Conservation (phyloP, 148 eudicot genomes). For the Beta vulgaris region DNA sequence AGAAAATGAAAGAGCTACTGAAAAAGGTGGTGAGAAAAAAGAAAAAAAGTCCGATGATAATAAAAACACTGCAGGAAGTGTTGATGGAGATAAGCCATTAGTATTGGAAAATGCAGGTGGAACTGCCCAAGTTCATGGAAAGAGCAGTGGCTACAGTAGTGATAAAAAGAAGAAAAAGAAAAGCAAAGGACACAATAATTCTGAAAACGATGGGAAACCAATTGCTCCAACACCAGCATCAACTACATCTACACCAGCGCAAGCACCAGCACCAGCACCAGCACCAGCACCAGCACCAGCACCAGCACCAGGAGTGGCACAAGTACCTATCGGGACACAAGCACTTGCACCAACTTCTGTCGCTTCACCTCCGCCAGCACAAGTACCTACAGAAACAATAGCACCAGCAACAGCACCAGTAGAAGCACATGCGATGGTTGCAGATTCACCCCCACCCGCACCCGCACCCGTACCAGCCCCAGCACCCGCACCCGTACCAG, state of each 20-base stretch:
- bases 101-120: neutral
- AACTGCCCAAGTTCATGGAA: constrained; percentile 4
- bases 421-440: too few species aligned
- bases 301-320: neutral
- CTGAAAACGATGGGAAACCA: constrained; percentile 2
- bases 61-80: neutral
- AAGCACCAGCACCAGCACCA: neutral
- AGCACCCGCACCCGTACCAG: constrained; percentile 8
- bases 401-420: neutral
- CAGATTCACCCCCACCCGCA: neutral
- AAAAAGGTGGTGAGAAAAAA: constrained; percentile 12
- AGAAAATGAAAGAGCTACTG: neutral
- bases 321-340: neutral
- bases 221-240: neutral
- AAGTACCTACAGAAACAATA: neutral
- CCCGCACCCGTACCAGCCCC: neutral
- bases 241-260: neutral
- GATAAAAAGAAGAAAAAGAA: constrained; percentile 37
- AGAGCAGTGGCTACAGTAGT: neutral
- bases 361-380: neutral
- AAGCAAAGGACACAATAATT: constrained; percentile 8
- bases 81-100: constrained; percentile 9
- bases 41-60: constrained; percentile 18
- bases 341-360: neutral
- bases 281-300: neutral